Evolutionary conservation across 192 early-diverging fungal genomes (phyloP), one percentile per base, ranked within the genome.

Genomic region (Backusella australiensis): DNA sequence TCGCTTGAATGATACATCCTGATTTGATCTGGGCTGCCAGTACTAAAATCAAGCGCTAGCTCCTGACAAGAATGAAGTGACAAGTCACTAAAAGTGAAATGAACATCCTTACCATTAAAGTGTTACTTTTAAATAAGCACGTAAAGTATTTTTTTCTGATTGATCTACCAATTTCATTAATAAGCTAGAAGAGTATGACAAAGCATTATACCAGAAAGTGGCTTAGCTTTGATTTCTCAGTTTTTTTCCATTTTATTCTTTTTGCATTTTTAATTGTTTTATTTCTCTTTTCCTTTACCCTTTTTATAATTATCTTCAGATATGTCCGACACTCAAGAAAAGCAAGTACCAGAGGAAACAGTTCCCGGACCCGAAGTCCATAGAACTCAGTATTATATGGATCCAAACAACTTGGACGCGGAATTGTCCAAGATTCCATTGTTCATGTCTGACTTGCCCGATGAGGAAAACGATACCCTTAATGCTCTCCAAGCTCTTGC

Each of bases 361-460:
- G 52, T 21, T 53, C 52, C 56, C 12, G 85, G 85, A 38, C 85
- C 85, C 5, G 75, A 84, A 56, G 71, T 68, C 39, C 12, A 35
- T 4, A 52, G 76, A 2, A 80, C 83, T 15, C 81, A 82, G 8
- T 85, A 82, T 77, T 75, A 80, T 12, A 73, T 89, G 56, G 79
- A 85, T 72, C 82, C 82, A 23, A 86, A 83, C 12, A 83, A 89
- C 66, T 81, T 94, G 7, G 78, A 86, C 15, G 77, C 84, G 59
- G 88, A 93, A 29, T 84, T 95, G 73, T 80, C 91, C 42, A 85
- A 83, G n/a, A 90, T 95, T n/a, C 98, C 98, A 5, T 85, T 99
- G 63, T 99, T 99, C 84, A 99, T 99, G 98, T 89, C 82, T 53
- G 77, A 86, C 17, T 78, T 96, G 29, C 91, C 91, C 9, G 82